Base-by-base conservation (phyloP, 1,284 basidiomycete genomes). In the Papiliotrema flavescens region DNA sequence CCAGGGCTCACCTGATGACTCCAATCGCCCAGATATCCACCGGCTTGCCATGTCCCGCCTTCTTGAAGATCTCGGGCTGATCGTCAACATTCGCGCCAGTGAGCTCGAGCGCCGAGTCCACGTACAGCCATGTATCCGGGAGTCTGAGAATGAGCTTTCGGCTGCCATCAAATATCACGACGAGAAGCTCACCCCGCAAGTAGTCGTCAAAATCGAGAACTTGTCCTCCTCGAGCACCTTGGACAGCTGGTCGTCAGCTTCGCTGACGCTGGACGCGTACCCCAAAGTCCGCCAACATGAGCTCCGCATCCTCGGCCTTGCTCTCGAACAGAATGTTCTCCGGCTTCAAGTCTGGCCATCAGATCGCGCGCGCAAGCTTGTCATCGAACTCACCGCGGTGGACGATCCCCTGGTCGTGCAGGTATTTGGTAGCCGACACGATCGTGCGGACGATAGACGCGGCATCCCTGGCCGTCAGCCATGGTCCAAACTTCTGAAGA, bases 21-120 rank as follows among this genome's bases (percentile, higher is more conserved):
- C 93, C 93, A 83, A 96, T 93, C 0, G 93, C 92, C 92, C 92
- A 97, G 60, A 98, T 81, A 71, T 97, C 95, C 24, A 98, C 95
- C 0, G 95, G 93, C 77, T 92, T 96, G 41, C 90, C 86, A 68
- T 98, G 94, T 0, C 95, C 95, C 50, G 85, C 88, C 78, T 95
- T 95, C 74, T 88, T 88, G 82, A 98, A 98, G 65, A 98, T 97
- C 76, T 97, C 95, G 0, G 95, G 94, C 65, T 71, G 49, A 3
- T 32, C 14, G 28, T 19, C 32, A 56, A 9, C 56, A 50, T 55
- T n/a, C 19, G 36, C n/a, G 19, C n/a, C 8, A 34, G 23, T 34
- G 13, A n/a, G 7, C 26, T 1, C 17, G n/a, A 19, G 20, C 19
- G 28, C 68, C 57, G 36, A 32, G 5, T 6, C 11, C 28, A 32